A percentile compares a stretch with the other conserved stretches of the same genome.
These are phyloP conservation scores for Spironucleus salmonicida DNA, from an alignment of 208 protist genomes.

Conservation along the genomic window DNA sequence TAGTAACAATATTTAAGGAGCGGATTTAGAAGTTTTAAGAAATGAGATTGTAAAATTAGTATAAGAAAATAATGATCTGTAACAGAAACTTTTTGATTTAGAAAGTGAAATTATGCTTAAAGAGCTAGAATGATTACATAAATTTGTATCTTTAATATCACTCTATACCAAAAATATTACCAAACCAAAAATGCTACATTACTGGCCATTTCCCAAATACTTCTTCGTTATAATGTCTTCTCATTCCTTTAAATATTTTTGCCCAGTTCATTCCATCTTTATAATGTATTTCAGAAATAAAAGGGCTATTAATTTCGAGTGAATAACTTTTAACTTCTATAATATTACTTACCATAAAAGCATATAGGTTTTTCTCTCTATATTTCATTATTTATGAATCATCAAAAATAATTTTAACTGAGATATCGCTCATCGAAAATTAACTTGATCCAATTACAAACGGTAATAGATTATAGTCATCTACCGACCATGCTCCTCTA, in stretches of 20 bases:
- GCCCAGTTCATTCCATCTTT: slow-evolving; percentile 7
- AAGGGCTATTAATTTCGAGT: neutral
- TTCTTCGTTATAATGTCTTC: slow-evolving; percentile 22
- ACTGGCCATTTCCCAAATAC: slow-evolving; percentile 32
- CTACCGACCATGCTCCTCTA: slow-evolving; percentile 36
- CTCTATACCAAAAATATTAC: slow-evolving; percentile 10
- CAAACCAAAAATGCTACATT: slow-evolving; percentile 36
- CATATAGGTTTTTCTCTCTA: slow-evolving; percentile 21
- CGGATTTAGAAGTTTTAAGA: too few relatives aligned
- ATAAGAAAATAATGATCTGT: too few relatives aligned
- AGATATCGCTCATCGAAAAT: slow-evolving; percentile 17
- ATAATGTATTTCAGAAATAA: slow-evolving; percentile 28
- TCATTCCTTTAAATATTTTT: slow-evolving; percentile 25
- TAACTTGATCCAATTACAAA: slow-evolving; percentile 34
- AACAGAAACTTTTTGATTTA: too few relatives aligned
- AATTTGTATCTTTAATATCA: too few relatives aligned
- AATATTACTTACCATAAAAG: slow-evolving; percentile 15
- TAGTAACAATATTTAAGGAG: too few relatives aligned
- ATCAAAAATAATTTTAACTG: neutral
- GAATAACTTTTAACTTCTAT: neutral
- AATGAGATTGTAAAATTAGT: too few relatives aligned
- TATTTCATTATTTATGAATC: neutral
- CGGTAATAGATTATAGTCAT: slow-evolving; percentile 40
- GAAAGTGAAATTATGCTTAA: too few relatives aligned
- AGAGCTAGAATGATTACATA: too few relatives aligned